phyloP scores from a whole-genome alignment of 768 basidiomycete genomes.

The Paxillus involutus region DNA sequence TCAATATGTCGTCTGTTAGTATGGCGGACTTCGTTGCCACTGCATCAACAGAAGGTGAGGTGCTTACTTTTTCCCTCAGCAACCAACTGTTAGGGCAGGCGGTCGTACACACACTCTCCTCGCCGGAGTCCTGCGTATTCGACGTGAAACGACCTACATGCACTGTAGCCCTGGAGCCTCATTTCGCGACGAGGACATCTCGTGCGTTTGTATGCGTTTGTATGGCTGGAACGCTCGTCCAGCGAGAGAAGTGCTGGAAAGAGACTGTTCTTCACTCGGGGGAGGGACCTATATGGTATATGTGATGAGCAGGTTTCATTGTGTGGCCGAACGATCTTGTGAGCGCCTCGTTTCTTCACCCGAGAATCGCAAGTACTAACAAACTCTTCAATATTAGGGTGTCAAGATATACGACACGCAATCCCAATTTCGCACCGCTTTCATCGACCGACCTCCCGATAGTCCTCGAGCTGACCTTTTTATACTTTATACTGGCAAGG shows the following conservation, averaged over 20 bases:
- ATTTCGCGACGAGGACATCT: conserved; percentile 75
- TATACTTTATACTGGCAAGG: conserved; percentile 92
- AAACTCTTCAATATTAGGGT: conserved; percentile 50
- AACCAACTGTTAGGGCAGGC: conserved; percentile 71
- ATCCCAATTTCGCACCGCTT: conserved; percentile 76
- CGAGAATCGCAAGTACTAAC: neutral
- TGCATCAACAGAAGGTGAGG: conserved; percentile 88
- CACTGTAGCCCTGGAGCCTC: conserved; percentile 86
- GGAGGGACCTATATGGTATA: conserved; percentile 95
- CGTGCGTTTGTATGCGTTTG: conserved; percentile 90
- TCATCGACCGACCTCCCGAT: conserved; percentile 78
- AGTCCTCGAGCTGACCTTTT: conserved; percentile 93
- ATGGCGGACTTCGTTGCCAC: conserved; percentile 90
- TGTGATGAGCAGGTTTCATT: conserved; percentile 84
- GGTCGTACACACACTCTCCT: conserved; percentile 81
- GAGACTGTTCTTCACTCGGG: conserved; percentile 79
- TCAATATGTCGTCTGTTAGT: no score
- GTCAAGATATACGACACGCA: conserved; percentile 90
- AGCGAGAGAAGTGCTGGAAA: conserved; percentile 97
- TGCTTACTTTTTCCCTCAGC: conserved; percentile 30
- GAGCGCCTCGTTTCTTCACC: conserved; percentile 24
- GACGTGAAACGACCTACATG: conserved; percentile 93
- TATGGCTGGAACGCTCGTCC: conserved; percentile 77
- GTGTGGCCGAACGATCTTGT: conserved; percentile 97
- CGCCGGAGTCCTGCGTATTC: conserved; percentile 78